Evolutionary conservation across 2,329 filamentous ascomycete species (phyloP).

Genomic region (Emericellopsis atlantica): DNA sequence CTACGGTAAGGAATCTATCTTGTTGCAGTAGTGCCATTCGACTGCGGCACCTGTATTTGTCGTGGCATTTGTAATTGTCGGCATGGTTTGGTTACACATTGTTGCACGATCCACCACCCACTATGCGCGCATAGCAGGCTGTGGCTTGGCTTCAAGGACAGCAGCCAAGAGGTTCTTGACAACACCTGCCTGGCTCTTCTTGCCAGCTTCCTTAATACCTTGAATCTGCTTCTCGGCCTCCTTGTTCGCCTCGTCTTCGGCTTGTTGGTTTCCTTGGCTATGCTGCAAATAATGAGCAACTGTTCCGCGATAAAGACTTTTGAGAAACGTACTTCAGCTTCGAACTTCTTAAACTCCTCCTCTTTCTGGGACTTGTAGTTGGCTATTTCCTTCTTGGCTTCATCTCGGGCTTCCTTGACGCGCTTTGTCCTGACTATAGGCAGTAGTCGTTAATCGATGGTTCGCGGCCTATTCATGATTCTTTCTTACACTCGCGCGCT

Average conservation of each 20-base stretch:
- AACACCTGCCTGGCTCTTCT: slow-evolving; percentile 68
- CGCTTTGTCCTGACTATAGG: slow-evolving; percentile 66
- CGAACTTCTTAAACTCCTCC: slow-evolving; percentile 87
- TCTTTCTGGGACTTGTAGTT: slow-evolving; percentile 86
- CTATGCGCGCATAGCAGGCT: not conserved
- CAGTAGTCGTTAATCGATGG: not conserved
- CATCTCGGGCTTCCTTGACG: slow-evolving; percentile 89
- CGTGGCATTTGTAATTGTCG: not conserved
- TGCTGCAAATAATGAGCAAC: slow-evolving; percentile 43
- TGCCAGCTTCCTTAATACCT: slow-evolving; percentile 69
- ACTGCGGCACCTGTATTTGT: too few relatives aligned
- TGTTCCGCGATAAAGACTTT: not conserved
- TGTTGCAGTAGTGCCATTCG: too few relatives aligned
- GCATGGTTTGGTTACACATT: not conserved
- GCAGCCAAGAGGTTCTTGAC: slow-evolving; percentile 72
- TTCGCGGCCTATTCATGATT: not conserved
- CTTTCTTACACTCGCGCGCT: slow-evolving; percentile 76
- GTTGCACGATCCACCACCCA: not conserved
- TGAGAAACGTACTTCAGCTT: slow-evolving; percentile 45
- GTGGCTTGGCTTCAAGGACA: slow-evolving; percentile 74
- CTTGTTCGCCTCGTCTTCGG: slow-evolving; percentile 68
- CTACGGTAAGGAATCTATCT: slow-evolving; percentile 17
- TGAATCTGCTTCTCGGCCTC: slow-evolving; percentile 68
- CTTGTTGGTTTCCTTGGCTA: slow-evolving; percentile 73
- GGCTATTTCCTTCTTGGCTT: slow-evolving; percentile 96